Percentiles rank a stretch among this genome's conserved stretches.
These are phyloP conservation scores for Pyricularia pennisetigena DNA, from an alignment of 2,329 filamentous ascomycete genomes.

Conservation along the genomic window DNA sequence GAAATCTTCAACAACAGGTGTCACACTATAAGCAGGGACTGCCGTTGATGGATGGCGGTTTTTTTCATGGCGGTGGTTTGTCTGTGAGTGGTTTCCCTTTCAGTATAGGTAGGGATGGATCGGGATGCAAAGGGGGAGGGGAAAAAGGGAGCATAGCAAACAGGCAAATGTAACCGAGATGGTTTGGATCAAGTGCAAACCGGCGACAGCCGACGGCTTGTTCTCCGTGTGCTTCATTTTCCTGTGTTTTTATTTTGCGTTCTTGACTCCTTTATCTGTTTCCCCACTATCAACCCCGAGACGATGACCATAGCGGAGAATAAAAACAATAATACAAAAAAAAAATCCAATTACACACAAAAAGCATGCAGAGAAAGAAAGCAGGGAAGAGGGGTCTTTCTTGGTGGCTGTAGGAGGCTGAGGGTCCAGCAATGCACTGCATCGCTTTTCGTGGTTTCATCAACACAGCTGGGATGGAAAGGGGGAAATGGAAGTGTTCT, in stretches of 20 bases:
- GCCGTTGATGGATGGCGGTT: neutral
- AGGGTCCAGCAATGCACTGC: neutral
- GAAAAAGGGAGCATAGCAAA: neutral
- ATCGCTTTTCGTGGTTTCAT: neutral
- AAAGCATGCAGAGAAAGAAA: neutral
- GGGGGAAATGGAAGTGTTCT: neutral
- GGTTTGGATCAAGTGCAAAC: neutral
- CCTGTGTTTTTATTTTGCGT: neutral
- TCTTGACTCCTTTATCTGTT: neutral
- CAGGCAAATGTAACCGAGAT: neutral
- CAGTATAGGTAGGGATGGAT: neutral
- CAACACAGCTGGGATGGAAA: neutral
- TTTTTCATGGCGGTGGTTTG: neutral
- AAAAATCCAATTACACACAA: too few relatives aligned
- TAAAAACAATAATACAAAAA: neutral
- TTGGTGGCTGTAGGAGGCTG: neutral
- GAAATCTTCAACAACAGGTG: neutral
- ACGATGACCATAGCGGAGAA: neutral
- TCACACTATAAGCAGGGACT: neutral
- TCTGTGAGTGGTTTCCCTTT: neutral
- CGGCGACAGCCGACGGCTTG: neutral
- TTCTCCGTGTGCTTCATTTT: neutral
- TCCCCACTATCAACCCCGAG: neutral
- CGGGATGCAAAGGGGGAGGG: too few relatives aligned
- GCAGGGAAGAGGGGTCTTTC: neutral